Base-by-base conservation (phyloP, 2,329 filamentous ascomycete genomes). In the Magnaporthales sp. region DNA sequence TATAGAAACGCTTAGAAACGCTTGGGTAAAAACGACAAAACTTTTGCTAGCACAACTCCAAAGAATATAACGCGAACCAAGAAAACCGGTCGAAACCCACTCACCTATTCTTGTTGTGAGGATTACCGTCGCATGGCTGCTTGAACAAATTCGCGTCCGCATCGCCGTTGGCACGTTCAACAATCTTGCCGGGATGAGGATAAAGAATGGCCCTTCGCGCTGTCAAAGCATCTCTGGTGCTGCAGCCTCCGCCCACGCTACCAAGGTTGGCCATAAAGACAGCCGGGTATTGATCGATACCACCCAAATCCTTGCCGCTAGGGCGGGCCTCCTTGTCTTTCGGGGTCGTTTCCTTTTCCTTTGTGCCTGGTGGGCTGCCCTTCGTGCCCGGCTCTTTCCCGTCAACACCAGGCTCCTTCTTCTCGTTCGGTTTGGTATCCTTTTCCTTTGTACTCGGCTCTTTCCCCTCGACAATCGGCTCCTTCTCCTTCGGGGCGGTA, bases 241-340 rank as follows among this genome's bases (percentile, higher is more conserved):
- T 68, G 71, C 71, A 72, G 15, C 51, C 63, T 64, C 54, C 65
- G 66, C 68, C 70, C 63, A 87, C 74, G 29, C 66, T 66, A 1
- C 67, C 70, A 11, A 71, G 66, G 71, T 89, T 89, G 73, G 84
- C 86, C 8, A 86, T 78, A 70, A 88, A 89, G 72, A 89, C 80
- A 38, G 79, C 75, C 0, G 87, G 87, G 1, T 88, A 80, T 6
- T 30, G n/a, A 54, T 15, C 24, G 72, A 72, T 19, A 71, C 38
- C 38, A 19, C 38, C 38, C 19, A 51, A 19, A 15, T 51, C 38
- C 6, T 51, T 51, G 3, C 38, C 38, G 15, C 38, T 51, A 8
- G 38, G 38, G 19, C 38, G 19, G 38, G 38, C 15, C 5, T 51
- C n/a, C 38, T 51, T 51, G 15, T 51, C 38, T n/a, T 51, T 51